Conservation (phyloP, 2,329 filamentous ascomycete species). For the Tolypocladium cylindrosporum region DNA sequence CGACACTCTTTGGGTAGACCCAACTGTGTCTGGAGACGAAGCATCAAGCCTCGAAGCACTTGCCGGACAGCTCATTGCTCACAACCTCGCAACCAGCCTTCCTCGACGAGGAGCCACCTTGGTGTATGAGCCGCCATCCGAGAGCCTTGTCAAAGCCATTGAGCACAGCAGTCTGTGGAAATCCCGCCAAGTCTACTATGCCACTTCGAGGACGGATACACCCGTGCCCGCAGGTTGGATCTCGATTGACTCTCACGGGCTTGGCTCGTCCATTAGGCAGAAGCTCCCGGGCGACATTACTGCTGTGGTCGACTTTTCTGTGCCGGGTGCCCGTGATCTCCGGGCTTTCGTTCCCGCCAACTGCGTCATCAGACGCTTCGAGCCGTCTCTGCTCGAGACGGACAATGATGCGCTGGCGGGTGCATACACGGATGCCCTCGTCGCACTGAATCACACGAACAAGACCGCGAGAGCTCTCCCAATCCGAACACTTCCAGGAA, state of each 20-base stretch:
- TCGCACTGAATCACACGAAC: neutral
- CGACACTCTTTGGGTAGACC: neutral
- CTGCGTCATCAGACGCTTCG: neutral
- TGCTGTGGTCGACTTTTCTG: neutral
- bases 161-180: neutral
- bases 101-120: neutral
- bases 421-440: neutral
- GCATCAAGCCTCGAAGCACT: neutral
- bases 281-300: neutral
- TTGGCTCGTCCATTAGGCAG: neutral
- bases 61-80: neutral
- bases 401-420: neutral
- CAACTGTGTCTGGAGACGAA: neutral
- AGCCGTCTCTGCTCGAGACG: neutral
- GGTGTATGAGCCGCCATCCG: neutral
- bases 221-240: neutral
- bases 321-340: neutral
- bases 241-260: neutral
- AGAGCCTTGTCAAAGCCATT: neutral
- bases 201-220: neutral
- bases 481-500: neutral
- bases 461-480: neutral
- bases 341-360: neutral
- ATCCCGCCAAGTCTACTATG: neutral
- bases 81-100: neutral